phyloP scores from a whole-genome alignment of 371 early-diverging fungal species.

The Mycotypha africana region DNA sequence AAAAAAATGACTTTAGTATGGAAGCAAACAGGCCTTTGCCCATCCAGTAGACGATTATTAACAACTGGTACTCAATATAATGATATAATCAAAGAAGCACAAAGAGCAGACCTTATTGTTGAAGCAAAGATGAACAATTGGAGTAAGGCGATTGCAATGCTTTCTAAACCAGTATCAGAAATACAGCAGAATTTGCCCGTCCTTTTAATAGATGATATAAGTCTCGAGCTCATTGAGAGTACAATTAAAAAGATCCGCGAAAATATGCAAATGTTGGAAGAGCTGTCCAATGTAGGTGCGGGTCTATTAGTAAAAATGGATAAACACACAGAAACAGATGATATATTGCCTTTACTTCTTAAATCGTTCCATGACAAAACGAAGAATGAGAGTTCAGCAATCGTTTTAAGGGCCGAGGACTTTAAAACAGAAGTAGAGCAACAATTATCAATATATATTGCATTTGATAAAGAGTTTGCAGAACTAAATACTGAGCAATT shows the following conservation, averaged over 20 bases:
- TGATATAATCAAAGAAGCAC: slow-evolving; percentile 62
- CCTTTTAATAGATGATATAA: slow-evolving; percentile 11
- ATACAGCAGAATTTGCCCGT: slow-evolving; percentile 17
- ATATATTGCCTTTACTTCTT: slow-evolving; percentile 63
- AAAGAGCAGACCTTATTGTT: slow-evolving; percentile 63
- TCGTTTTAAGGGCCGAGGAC: slow-evolving; percentile 33
- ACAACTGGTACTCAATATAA: slow-evolving; percentile 56
- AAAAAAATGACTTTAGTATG: slow-evolving; percentile 25
- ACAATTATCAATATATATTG: slow-evolving; percentile 40
- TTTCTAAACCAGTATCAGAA: slow-evolving; percentile 33
- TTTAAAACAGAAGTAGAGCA: slow-evolving; percentile 62
- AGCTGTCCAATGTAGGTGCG: slow-evolving; percentile 37
- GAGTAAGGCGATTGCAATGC: slow-evolving; percentile 56
- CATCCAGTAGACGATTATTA: slow-evolving; percentile 55
- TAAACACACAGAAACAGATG: slow-evolving; percentile 57
- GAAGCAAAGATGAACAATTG: slow-evolving; percentile 59
- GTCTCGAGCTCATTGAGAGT: slow-evolving; percentile 2
- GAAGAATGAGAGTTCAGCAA: too few species aligned
- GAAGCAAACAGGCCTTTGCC: slow-evolving; percentile 56
- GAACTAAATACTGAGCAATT: slow-evolving; percentile 40
- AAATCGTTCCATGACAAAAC: too few species aligned
- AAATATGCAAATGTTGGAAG: neutral
- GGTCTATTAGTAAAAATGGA: slow-evolving; percentile 49
- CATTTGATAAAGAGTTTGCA: neutral
- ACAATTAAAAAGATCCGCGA: slow-evolving; percentile 13